A percentile compares a stretch with the other conserved stretches of the same genome.
Conservation (phyloP, 768 basidiomycete species). For the Naganishia antarctica region DNA sequence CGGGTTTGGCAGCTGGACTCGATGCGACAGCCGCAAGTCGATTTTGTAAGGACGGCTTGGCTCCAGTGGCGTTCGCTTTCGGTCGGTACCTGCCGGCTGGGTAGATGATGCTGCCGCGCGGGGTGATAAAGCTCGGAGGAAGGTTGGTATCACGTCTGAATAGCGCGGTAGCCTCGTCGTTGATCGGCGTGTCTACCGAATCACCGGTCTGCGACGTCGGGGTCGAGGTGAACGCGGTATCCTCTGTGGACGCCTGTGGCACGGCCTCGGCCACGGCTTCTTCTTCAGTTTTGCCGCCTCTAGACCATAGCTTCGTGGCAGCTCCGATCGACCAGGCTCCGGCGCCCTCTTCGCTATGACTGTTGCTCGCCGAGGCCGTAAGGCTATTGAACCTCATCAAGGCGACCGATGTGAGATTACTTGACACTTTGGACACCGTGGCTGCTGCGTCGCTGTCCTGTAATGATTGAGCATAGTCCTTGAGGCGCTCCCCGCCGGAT, state of each 20-base stretch:
- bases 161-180: constrained; percentile 16
- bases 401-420: constrained; percentile 34
- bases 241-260: background rate
- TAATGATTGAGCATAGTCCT: constrained; percentile 31
- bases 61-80: background rate
- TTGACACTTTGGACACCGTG: constrained; percentile 31
- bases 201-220: background rate
- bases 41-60: constrained; percentile 22
- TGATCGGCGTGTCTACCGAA: background rate
- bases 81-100: constrained; percentile 29
- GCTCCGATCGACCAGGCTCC: background rate
- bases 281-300: too few species aligned
- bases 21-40: constrained; percentile 19
- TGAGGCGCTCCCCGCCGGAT: constrained; percentile 17
- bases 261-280: background rate
- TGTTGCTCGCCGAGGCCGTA: background rate
- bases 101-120: constrained; percentile 30
- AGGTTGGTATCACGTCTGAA: constrained; percentile 26
- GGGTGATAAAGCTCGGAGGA: constrained; percentile 30
- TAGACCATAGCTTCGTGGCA: constrained; percentile 4
- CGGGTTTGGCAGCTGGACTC: constrained; percentile 3
- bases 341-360: background rate
- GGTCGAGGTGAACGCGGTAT: background rate
- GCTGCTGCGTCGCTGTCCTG: constrained; percentile 39
- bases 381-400: constrained; percentile 29